phyloP scores from a whole-genome alignment of 257 asterid genomes.

The Penstemon davidsonii region DNA sequence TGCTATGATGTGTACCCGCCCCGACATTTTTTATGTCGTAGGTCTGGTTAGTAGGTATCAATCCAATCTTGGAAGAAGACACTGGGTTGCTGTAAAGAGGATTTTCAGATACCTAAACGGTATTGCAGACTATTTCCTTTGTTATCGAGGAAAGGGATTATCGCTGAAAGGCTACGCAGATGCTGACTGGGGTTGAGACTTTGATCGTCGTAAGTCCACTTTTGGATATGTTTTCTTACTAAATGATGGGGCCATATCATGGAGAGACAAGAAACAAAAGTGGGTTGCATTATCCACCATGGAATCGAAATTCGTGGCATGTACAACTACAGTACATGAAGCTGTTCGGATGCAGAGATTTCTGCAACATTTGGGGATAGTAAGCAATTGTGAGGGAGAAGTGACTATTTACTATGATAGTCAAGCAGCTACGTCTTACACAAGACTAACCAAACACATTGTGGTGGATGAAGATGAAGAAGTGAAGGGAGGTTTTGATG shows the following conservation, averaged over 20 bases:
- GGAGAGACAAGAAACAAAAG: not conserved
- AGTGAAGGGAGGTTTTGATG: too few relatives aligned
- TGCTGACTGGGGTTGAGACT: not conserved
- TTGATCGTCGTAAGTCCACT: not conserved
- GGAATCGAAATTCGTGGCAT: not conserved
- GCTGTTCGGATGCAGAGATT: not conserved
- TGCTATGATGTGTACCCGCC: not conserved
- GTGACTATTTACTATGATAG: not conserved
- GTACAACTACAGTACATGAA: slow-evolving; percentile 7
- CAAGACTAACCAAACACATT: not conserved
- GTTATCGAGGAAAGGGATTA: not conserved
- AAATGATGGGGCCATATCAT: not conserved
- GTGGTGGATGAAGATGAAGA: too few relatives aligned
- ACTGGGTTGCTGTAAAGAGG: not conserved
- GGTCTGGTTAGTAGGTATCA: not conserved
- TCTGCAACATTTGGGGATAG: not conserved
- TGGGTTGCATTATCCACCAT: not conserved
- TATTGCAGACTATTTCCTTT: not conserved
- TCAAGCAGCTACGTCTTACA: not conserved
- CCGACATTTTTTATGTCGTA: not conserved
- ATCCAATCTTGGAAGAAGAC: not conserved
- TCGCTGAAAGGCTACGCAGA: not conserved
- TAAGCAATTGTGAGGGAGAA: not conserved
- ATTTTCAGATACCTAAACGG: not conserved
- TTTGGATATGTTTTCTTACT: not conserved